These are phyloP conservation scores for Globisporangium irregulare DNA, from an alignment of 352 stramenopile species.

Conservation along the genomic window DNA sequence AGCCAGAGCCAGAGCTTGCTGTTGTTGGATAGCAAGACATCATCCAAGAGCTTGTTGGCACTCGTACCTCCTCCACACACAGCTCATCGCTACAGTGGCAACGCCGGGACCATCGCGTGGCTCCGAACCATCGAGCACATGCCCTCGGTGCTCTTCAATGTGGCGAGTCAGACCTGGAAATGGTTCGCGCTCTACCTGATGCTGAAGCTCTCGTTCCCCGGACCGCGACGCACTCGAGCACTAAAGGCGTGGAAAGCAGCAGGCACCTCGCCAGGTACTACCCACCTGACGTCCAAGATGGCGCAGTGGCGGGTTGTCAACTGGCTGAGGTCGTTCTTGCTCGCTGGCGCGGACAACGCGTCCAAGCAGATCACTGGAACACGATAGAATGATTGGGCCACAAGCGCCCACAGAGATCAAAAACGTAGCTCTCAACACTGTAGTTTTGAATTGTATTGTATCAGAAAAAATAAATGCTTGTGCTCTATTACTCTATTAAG, in stretches of 20 bases:
- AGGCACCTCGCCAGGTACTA: background rate
- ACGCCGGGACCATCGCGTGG: background rate
- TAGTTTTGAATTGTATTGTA: no score
- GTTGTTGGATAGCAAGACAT: background rate
- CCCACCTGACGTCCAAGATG: background rate
- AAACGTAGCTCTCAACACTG: no score
- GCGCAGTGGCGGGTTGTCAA: background rate
- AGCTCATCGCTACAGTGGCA: background rate
- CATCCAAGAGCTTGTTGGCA: background rate
- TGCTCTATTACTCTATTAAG: background rate
- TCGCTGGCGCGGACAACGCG: background rate
- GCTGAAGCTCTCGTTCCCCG: background rate
- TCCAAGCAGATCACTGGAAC: background rate
- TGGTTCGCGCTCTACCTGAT: constrained; percentile 1
- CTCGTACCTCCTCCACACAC: background rate
- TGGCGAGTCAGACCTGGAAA: background rate
- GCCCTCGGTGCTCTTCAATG: background rate
- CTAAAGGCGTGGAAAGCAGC: background rate
- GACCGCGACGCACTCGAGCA: background rate
- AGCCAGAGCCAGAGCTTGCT: constrained; percentile 18
- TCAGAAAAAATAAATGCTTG: no score
- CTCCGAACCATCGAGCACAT: constrained; percentile 1
- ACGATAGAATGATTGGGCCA: background rate
- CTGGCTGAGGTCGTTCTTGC: constrained; percentile 1
- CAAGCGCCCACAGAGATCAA: no score